Evolutionary conservation across 306 rosid genomes (phyloP), one percentile per base, ranked within the genome.

Genomic region (Astragalus membranaceus): DNA sequence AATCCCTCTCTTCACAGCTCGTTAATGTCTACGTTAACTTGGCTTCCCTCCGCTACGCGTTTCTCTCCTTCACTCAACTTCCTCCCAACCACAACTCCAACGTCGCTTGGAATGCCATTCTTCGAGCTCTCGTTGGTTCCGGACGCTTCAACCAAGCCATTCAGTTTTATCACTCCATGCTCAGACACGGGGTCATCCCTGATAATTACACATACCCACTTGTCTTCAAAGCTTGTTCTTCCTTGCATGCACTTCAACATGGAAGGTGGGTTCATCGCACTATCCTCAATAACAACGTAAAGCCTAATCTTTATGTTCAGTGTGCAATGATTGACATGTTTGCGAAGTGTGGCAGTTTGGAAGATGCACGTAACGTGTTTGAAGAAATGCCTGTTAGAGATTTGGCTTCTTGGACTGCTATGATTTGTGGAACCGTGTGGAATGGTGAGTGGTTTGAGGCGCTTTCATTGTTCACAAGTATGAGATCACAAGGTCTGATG

Each of bases 171-270:
- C 73, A 54, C 64, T 54, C 79, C 44, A 79, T 79, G 80, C 50
- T 82, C 29, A 48, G 68, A n/a, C 55, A 82, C 2, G 75, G 82
- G 32, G 46, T 64, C 0, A 52, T 29, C 50, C 83, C 88, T 12
- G 88, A 80, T 26, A 77, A 74, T 6, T 84, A 80, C 69, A 80
- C 83, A 2, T 84, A 77, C 67, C 85, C 88, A 5, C 65, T 84
- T 33, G 85, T 80, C 33, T 73, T 84, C 1, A 84, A 84, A 69
- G 80, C 88, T 9, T 84, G 88, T 67, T 84, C 85, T 77, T 75
- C 8, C 48, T 74, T 81, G 15, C 50, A 14, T 33, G 12, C 78
- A 2, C 74, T 84, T 77, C 36, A 84, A 53, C 35, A 46, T 11
- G 88, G 88, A 32, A 77, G 35, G 48, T 77, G 78, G 74, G 71